These are phyloP conservation scores for Diplodia sapinea DNA, from an alignment of 2,329 filamentous ascomycete species.

Conservation along the genomic window DNA sequence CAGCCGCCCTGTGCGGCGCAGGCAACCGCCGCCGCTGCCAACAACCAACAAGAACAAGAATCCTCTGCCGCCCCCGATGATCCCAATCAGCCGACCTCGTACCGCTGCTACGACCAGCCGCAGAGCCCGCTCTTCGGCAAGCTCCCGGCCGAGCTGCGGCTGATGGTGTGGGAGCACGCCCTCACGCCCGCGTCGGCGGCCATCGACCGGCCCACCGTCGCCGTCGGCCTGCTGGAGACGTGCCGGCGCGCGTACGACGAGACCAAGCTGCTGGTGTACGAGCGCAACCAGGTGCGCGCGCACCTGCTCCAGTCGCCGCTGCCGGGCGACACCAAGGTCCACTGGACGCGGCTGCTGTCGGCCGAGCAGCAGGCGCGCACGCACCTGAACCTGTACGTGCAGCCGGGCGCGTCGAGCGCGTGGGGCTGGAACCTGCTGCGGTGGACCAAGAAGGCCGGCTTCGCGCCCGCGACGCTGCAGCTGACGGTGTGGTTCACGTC, in stretches of 20 bases:
- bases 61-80: background rate
- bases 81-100: background rate
- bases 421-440: slow-evolving; percentile 18
- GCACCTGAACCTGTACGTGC: slow-evolving; percentile 22
- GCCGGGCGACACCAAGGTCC: background rate
- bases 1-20: background rate
- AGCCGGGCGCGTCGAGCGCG: background rate
- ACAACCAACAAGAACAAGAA: too few species aligned
- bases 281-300: slow-evolving; percentile 13
- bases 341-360: slow-evolving; percentile 12
- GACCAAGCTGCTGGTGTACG: slow-evolving; percentile 8
- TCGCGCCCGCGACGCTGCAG: slow-evolving; percentile 14
- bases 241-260: slow-evolving; percentile 23
- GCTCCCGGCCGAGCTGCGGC: slow-evolving; percentile 12
- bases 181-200: background rate
- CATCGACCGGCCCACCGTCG: slow-evolving; percentile 16
- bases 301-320: slow-evolving; percentile 18
- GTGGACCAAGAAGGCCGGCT: slow-evolving; percentile 16
- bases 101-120: background rate
- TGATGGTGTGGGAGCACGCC: slow-evolving; percentile 15
- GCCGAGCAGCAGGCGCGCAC: background rate
- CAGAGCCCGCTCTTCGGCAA: slow-evolving; percentile 24
- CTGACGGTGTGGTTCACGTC: slow-evolving; percentile 26
- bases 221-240: slow-evolving; percentile 7
- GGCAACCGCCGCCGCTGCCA: background rate